Evolutionary conservation across 1,139 yeast genomes (phyloP).

Genomic region (Yamadazyma sp.): DNA sequence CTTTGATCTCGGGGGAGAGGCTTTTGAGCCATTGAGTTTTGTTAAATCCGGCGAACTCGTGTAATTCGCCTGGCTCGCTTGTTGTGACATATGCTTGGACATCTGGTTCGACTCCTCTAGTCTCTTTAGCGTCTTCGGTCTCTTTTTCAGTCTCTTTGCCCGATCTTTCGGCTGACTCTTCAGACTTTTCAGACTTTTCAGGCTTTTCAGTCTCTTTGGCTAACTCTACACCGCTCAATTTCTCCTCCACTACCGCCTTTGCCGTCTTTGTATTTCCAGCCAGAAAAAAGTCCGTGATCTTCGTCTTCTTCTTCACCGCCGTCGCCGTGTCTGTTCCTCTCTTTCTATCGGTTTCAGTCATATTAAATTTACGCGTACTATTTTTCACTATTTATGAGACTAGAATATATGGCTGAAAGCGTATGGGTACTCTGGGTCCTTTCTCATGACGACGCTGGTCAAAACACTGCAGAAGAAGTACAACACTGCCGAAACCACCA

Average conservation of each 20-base stretch:
- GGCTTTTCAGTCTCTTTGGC: too few species aligned
- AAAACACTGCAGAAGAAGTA: slow-evolving; percentile 37
- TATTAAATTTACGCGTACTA: slow-evolving; percentile 3
- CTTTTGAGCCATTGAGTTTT: slow-evolving; percentile 54
- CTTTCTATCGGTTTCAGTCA: slow-evolving; percentile 1
- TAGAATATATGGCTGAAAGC: slow-evolving; percentile 32
- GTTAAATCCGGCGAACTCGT: slow-evolving; percentile 32
- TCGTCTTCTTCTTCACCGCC: slow-evolving; percentile 9
- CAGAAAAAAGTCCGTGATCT: slow-evolving; percentile 15
- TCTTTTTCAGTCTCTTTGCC: too few species aligned
- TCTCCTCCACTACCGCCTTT: not conserved
- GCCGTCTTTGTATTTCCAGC: not conserved
- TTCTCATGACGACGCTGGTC: slow-evolving; percentile 40
- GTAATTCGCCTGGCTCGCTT: slow-evolving; percentile 1
- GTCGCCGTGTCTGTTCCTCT: not conserved
- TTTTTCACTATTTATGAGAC: slow-evolving; percentile 1
- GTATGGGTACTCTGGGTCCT: slow-evolving; percentile 44
- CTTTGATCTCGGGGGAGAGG: slow-evolving; percentile 52
- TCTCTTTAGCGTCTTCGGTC: too few species aligned
- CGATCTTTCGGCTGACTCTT: too few species aligned
- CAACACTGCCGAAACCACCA: slow-evolving; percentile 19
- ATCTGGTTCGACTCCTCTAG: too few species aligned
- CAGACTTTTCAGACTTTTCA: too few species aligned
- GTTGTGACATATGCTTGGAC: too few species aligned
- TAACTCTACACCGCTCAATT: not conserved